phyloP scores from a whole-genome alignment of 129 eudicot species.

The Rutidosis leptorrhynchoides region DNA sequence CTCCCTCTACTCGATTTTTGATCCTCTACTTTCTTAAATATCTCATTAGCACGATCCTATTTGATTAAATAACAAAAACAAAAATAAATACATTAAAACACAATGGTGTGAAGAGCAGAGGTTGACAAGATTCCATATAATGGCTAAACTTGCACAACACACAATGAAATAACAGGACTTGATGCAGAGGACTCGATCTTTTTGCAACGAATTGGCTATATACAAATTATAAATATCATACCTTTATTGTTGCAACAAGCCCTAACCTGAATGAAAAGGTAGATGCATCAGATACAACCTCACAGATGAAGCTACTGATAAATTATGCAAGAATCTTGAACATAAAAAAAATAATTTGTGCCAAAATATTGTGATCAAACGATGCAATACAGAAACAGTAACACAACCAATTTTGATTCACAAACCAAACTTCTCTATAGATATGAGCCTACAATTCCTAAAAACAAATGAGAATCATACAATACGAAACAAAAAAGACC shows the following conservation, averaged over 20 bases:
- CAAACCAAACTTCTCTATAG: neutral
- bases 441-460: neutral
- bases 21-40: constrained; percentile 93
- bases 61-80: constrained; percentile 1
- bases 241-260: constrained; percentile 91
- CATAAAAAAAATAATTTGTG: neutral
- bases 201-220: constrained; percentile 10
- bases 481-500: neutral
- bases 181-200: neutral
- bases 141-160: neutral
- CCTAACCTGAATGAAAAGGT: constrained; percentile 57
- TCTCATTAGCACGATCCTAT: constrained; percentile 96
- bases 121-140: neutral
- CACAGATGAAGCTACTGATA: neutral
- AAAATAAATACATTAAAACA: neutral
- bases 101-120: neutral
- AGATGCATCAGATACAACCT: constrained; percentile 25
- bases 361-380: neutral
- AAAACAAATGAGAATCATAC: neutral
- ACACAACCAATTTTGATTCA: neutral
- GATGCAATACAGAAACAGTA: neutral
- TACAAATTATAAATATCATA: constrained; percentile 29
- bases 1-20: constrained; percentile 83
- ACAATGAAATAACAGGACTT: neutral
- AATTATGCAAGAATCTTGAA: neutral